These are phyloP conservation scores for Nakataea oryzae DNA, from an alignment of 2,329 filamentous ascomycete species.

Conservation along the genomic window DNA sequence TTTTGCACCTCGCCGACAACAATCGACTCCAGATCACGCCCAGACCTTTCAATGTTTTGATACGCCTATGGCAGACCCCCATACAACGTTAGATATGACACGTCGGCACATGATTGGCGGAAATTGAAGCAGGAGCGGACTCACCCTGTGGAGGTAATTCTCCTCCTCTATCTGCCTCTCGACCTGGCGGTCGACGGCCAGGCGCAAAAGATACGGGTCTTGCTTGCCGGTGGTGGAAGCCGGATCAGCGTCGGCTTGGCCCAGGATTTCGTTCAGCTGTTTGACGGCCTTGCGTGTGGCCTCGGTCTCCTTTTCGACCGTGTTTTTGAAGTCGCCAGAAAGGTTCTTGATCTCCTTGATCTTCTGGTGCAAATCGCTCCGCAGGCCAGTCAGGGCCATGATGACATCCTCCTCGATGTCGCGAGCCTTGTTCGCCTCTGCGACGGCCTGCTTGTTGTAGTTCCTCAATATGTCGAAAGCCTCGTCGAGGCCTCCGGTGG, in stretches of 20 bases:
- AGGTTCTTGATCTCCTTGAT: conserved; percentile 97
- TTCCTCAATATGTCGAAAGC: conserved; percentile 69
- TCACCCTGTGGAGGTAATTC: conserved; percentile 86
- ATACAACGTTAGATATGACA: conserved; percentile 11
- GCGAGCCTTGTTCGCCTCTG: conserved; percentile 76
- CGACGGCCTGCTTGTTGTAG: conserved; percentile 71
- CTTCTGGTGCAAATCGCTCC: conserved; percentile 86
- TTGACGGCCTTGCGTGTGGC: conserved; percentile 68
- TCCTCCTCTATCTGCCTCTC: conserved; percentile 93
- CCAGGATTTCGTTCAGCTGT: conserved; percentile 70
- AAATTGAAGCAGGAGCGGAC: conserved; percentile 15
- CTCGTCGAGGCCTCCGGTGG: conserved; percentile 77
- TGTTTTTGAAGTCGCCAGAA: conserved; percentile 92
- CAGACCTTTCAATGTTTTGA: conserved; percentile 86
- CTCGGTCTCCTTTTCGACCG: conserved; percentile 91
- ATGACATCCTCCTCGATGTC: conserved; percentile 92
- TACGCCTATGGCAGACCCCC: conserved; percentile 56
- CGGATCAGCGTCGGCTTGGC: conserved; percentile 69
- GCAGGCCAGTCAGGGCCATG: conserved; percentile 70
- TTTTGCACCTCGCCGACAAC: conserved; percentile 97
- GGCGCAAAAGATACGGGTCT: conserved; percentile 79
- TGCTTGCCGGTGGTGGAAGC: conserved; percentile 70
- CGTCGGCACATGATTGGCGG: not conserved
- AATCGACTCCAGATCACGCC: conserved; percentile 89
- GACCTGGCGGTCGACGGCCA: conserved; percentile 80